Conservation (phyloP, 2,329 filamentous ascomycete species). For the Penicillium sp. region DNA sequence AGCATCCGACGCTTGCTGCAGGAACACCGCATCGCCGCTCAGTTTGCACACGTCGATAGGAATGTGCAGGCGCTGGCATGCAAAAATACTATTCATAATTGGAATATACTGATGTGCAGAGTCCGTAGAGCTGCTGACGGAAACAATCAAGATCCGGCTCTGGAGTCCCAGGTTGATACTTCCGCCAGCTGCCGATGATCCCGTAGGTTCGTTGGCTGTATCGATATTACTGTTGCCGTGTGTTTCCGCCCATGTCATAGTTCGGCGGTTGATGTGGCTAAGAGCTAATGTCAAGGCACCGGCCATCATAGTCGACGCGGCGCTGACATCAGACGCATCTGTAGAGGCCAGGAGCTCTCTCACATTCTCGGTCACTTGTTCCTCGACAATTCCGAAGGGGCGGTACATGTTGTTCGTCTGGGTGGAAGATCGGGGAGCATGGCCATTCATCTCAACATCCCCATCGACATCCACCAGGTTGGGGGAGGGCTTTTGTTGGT, state of each 20-base stretch:
- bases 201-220: constrained; percentile 32
- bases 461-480: constrained; percentile 33
- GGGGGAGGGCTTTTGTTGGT: constrained; percentile 15
- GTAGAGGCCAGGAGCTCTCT: constrained; percentile 69
- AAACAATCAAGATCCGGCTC: constrained; percentile 82
- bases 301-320: constrained; percentile 79
- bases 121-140: constrained; percentile 84
- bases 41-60: constrained; percentile 90
- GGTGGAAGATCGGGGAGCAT: constrained; percentile 27
- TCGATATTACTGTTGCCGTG: constrained; percentile 42
- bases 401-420: constrained; percentile 77
- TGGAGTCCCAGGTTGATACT: constrained; percentile 51
- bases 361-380: constrained; percentile 71
- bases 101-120: constrained; percentile 89
- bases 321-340: constrained; percentile 55
- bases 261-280: constrained; percentile 81
- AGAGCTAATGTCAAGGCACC: constrained; percentile 88
- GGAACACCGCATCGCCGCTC: constrained; percentile 79
- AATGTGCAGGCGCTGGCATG: constrained; percentile 80
- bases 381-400: constrained; percentile 82
- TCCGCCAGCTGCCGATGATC: constrained; percentile 22
- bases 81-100: constrained; percentile 98
- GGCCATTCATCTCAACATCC: constrained; percentile 57
- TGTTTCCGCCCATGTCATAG: constrained; percentile 60
- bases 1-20: constrained; percentile 83